Conservation (phyloP, 371 early-diverging fungal species). For the Actinomortierella ambigua region DNA sequence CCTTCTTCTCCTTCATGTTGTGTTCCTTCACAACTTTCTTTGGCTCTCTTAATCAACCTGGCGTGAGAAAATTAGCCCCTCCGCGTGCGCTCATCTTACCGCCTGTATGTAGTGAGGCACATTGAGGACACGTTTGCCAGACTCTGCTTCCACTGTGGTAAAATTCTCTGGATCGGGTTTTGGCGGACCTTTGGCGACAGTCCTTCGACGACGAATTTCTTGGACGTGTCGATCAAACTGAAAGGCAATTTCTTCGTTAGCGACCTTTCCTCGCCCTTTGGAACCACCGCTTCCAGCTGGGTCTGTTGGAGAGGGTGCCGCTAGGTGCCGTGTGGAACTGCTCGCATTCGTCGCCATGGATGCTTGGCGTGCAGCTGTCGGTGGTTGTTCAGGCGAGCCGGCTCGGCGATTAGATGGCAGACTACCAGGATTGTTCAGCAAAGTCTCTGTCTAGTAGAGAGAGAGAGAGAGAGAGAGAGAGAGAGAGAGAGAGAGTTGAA, state of each 20-base stretch:
- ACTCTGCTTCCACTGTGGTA: slow-evolving; percentile 26
- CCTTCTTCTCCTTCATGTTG: background rate
- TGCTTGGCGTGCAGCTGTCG: no score
- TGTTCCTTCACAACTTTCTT: background rate
- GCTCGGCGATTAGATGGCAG: no score
- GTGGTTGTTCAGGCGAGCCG: no score
- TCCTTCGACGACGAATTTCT: slow-evolving; percentile 41
- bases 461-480: no score
- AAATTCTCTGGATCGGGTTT: slow-evolving; percentile 29
- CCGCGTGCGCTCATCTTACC: slow-evolving; percentile 18
- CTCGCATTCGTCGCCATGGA: no score
- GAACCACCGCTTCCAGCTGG: no score
- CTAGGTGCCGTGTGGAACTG: no score
- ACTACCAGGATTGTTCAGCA: no score
- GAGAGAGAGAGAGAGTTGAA: no score
- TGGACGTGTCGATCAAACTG: slow-evolving; percentile 45
- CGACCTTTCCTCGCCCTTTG: background rate
- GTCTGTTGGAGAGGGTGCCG: no score
- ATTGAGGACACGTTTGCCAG: slow-evolving; percentile 35
- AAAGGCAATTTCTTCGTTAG: slow-evolving; percentile 31
- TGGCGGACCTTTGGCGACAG: slow-evolving; percentile 13
- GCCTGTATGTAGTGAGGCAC: slow-evolving; percentile 24
- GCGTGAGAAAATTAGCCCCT: no score
- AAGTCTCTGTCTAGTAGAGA: background rate
- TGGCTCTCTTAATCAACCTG: no score